Conservation (phyloP, 345 rosid species). For the Abelmoschus esculentus region DNA sequence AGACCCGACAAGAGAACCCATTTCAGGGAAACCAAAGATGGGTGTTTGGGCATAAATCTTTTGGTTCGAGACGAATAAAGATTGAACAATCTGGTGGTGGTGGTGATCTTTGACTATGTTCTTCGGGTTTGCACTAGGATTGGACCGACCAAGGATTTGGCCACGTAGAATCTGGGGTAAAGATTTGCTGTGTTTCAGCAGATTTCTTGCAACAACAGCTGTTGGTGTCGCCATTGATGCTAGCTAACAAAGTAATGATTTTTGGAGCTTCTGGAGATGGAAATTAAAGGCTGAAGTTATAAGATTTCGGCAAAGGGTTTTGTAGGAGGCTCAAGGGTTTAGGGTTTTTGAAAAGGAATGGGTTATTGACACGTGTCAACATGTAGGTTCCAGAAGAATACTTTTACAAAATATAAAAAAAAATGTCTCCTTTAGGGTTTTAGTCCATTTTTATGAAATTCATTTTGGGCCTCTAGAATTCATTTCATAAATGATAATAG, state of each 20-base stretch:
- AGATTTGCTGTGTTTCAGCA: not conserved
- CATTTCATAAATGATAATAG: not conserved
- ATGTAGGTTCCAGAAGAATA: not conserved
- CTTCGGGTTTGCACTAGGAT: not conserved
- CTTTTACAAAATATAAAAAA: not conserved
- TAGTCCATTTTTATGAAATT: too few relatives aligned
- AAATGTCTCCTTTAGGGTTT: too few relatives aligned
- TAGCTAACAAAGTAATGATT: not conserved
- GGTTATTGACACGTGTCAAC: not conserved
- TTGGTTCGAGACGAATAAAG: constrained; percentile 1
- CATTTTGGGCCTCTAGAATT: not conserved
- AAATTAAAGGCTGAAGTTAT: not conserved
- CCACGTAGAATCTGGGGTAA: constrained; percentile 2
- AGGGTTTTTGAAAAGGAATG: not conserved
- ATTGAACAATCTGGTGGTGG: not conserved
- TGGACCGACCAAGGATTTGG: constrained; percentile 5
- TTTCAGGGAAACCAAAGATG: not conserved
- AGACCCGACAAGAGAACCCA: not conserved
- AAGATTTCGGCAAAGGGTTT: not conserved
- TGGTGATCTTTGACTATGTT: constrained; percentile 1
- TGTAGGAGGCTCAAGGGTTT: not conserved
- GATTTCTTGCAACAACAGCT: not conserved
- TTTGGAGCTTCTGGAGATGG: not conserved
- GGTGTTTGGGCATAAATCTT: not conserved
- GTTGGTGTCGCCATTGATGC: constrained; percentile 2